phyloP scores from a whole-genome alignment of 1,284 basidiomycete genomes.

The Microbotryum silenes-acaulis region DNA sequence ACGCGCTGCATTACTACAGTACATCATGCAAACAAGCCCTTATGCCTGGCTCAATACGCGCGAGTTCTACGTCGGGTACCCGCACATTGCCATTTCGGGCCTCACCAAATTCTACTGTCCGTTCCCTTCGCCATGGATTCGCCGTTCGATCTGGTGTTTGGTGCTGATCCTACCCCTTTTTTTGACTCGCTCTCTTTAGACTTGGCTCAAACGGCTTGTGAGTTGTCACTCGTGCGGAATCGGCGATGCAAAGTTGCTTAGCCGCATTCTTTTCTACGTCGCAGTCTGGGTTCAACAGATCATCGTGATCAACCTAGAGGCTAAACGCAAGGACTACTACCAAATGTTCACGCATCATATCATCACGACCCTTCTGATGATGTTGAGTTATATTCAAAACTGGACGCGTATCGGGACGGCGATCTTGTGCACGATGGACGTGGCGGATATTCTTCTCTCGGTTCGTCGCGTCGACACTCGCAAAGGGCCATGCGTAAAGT shows the following conservation, averaged over 20 bases:
- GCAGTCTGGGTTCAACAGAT: slow-evolving; percentile 79
- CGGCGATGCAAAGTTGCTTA: background rate
- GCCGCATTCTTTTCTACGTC: background rate
- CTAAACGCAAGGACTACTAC: slow-evolving; percentile 77
- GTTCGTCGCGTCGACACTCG: slow-evolving; percentile 49
- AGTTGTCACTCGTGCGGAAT: background rate
- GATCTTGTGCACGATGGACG: slow-evolving; percentile 87
- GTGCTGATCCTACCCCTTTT: slow-evolving; percentile 1
- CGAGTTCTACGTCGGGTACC: slow-evolving; percentile 74
- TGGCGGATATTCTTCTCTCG: slow-evolving; percentile 81
- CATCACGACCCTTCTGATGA: slow-evolving; percentile 74
- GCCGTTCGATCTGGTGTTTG: background rate
- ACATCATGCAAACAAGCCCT: slow-evolving; percentile 66
- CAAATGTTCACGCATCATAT: slow-evolving; percentile 89
- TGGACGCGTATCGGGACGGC: slow-evolving; percentile 80
- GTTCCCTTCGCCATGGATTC: background rate
- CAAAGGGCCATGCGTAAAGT: background rate
- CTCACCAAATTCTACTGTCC: slow-evolving; percentile 73
- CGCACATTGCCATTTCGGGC: slow-evolving; percentile 65
- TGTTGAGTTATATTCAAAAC: slow-evolving; percentile 69
- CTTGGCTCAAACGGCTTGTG: slow-evolving; percentile 71
- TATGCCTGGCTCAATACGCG: slow-evolving; percentile 58
- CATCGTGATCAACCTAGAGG: slow-evolving; percentile 85
- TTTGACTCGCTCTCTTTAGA: slow-evolving; percentile 41
- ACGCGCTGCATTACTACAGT: slow-evolving; percentile 47